Base-by-base conservation (phyloP, 2,329 filamentous ascomycete genomes). In the Acephala macrosclerotiorum region DNA sequence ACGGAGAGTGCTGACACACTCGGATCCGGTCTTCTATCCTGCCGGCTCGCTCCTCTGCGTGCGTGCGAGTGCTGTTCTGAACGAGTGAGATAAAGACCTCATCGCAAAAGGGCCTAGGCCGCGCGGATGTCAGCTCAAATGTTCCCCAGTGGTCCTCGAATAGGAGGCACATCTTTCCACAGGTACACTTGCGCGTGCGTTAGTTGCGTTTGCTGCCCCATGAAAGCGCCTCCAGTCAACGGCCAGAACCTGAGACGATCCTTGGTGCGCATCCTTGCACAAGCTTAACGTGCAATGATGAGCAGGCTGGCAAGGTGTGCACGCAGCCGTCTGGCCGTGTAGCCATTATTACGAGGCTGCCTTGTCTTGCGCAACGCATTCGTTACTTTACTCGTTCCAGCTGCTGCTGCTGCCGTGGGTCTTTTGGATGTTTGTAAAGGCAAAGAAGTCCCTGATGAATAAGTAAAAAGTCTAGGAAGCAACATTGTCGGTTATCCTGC, bases 141-240 rank as follows among this genome's bases (percentile, higher is more conserved):
- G 29, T 20, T 36, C 14, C 6, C 55, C 29, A 22, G 33, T 16
- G n/a, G 33, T 36, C 55, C 55, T 49, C 60, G 47, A 53, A 47
- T 26, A 35, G 62, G 36, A 61, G 18, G 40, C 36, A 60, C 57
- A 25, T 35, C n/a, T 33, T 33, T 18, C 7, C 38, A 38, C 55
- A 57, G 35, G 55, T 36, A 26, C 29, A 33, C 22, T 22, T 20
- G 11, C 35, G 26, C 25, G 20, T 26, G 40, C 38, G 8, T 25
- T 26, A 26, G 18, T 29, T 33, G 20, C 26, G 11, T 22, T 29
- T 29, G 35, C 60, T 45, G 26, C 26, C 22, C 51, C n/a, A 57
- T 25, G 49, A 42, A 58, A 45, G 65, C 65, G 58, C 53, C 56
- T 66, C 59, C 66, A 69, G 60, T 68, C 63, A 69, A 69, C 66